Percentiles rank a stretch among this genome's conserved stretches.
These are phyloP conservation scores for Vitis amurensis DNA, from an alignment of 164 flowering plant species.

Conservation along the genomic window DNA sequence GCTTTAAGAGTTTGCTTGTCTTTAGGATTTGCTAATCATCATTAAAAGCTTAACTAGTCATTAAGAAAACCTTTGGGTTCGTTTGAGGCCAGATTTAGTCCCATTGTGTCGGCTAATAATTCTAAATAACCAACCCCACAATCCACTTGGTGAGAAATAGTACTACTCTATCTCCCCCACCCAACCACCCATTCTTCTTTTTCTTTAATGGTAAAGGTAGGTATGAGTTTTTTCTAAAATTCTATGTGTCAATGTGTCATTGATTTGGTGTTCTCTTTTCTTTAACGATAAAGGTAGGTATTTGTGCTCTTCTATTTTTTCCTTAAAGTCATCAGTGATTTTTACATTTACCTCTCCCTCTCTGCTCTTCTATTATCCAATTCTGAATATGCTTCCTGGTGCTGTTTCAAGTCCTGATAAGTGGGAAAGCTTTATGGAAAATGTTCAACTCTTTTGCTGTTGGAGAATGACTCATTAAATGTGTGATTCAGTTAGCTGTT, in stretches of 20 bases:
- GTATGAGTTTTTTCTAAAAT: not conserved
- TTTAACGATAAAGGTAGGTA: too few species aligned
- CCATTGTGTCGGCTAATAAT: conserved; percentile 21
- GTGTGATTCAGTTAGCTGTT: too few species aligned
- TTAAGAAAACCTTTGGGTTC: not conserved
- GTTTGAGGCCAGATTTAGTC: not conserved
- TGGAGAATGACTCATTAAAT: too few species aligned
- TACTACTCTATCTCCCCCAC: not conserved
- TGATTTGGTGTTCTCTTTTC: not conserved
- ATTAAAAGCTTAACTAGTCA: not conserved
- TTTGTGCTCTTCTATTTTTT: too few species aligned
- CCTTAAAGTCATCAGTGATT: too few species aligned
- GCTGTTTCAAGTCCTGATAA: too few species aligned
- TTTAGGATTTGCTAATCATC: not conserved
- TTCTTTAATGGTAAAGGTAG: not conserved
- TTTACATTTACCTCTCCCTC: too few species aligned
- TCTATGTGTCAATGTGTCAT: not conserved
- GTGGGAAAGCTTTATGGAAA: too few species aligned
- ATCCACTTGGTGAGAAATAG: not conserved
- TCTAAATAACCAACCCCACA: conserved; percentile 8
- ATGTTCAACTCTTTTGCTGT: too few species aligned
- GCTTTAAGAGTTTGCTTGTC: too few species aligned
- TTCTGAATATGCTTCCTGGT: too few species aligned
- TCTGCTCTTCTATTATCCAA: too few species aligned
- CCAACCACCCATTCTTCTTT: not conserved